Percentiles rank a stretch among this genome's conserved stretches.
Conservation (phyloP, 495 filamentous ascomycete genomes). For the Aspergillus indologenus region DNA sequence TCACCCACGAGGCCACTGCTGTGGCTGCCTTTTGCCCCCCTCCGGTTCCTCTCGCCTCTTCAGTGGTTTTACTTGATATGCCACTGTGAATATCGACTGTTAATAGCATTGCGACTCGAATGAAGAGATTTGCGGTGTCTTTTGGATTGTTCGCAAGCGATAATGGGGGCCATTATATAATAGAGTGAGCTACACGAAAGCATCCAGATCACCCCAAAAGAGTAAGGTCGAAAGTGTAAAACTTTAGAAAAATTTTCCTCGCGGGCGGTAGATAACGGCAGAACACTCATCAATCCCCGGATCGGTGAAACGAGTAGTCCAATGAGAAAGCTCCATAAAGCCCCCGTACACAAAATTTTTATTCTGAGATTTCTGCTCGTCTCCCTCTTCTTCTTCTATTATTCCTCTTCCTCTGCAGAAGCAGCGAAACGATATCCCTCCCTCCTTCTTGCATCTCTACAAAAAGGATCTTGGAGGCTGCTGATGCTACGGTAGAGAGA, state of each 20-base stretch:
- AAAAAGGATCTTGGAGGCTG: slow-evolving; percentile 32
- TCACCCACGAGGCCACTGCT: background rate
- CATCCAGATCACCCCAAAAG: background rate
- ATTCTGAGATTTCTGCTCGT: slow-evolving; percentile 21
- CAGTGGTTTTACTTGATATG: background rate
- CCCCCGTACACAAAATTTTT: slow-evolving; percentile 29
- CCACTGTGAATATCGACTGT: background rate
- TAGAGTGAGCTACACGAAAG: background rate
- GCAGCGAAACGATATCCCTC: slow-evolving; percentile 29
- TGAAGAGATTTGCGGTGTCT: background rate
- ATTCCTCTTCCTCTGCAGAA: slow-evolving; percentile 29
- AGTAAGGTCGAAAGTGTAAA: slow-evolving; percentile 3
- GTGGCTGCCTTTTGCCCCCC: background rate
- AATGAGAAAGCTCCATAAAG: slow-evolving; percentile 27
- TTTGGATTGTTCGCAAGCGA: background rate
- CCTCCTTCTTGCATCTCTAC: slow-evolving; percentile 20
- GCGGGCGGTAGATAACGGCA: slow-evolving; percentile 20
- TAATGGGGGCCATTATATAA: background rate
- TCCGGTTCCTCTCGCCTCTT: background rate
- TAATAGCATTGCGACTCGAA: background rate
- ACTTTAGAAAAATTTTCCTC: slow-evolving; percentile 13
- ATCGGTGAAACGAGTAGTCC: slow-evolving; percentile 25
- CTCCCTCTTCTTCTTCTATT: slow-evolving; percentile 17
- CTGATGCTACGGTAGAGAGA: slow-evolving; percentile 48
- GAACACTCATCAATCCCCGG: slow-evolving; percentile 19